Evolutionary conservation across 1,139 yeast species (phyloP).

Genomic region (Casaregolazyma suthepensis): DNA sequence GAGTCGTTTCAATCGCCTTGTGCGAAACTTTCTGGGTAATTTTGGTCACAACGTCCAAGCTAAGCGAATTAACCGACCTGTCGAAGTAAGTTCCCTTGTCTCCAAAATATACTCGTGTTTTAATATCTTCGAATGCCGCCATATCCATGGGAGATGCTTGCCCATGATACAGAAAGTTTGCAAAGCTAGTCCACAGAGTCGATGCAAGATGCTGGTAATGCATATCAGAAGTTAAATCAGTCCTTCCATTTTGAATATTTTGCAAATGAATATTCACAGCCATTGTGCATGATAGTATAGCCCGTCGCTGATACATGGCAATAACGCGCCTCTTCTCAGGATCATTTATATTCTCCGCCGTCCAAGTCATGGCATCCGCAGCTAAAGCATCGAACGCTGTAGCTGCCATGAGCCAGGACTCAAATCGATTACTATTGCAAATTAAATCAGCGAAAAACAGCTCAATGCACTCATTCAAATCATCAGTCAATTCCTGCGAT

Average conservation of each 20-base stretch:
- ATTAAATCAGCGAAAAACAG: slow-evolving; percentile 61
- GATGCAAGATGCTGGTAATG: slow-evolving; percentile 38
- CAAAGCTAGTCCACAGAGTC: slow-evolving; percentile 51
- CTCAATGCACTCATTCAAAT: slow-evolving; percentile 65
- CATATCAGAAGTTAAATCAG: slow-evolving; percentile 1
- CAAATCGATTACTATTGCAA: slow-evolving; percentile 62
- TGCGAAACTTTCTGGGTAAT: slow-evolving; percentile 17
- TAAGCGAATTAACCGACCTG: slow-evolving; percentile 3
- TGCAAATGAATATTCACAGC: slow-evolving; percentile 51
- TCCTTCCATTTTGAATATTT: slow-evolving; percentile 16
- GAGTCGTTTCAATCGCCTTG: slow-evolving; percentile 31
- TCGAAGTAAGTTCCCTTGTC: slow-evolving; percentile 15
- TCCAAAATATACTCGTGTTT: slow-evolving; percentile 26
- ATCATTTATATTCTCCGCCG: slow-evolving; percentile 72
- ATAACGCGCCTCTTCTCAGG: slow-evolving; percentile 57
- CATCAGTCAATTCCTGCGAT: slow-evolving; percentile 76
- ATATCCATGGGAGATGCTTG: slow-evolving; percentile 54
- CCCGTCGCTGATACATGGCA: slow-evolving; percentile 60
- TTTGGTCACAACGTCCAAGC: slow-evolving; percentile 8
- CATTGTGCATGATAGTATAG: slow-evolving; percentile 70
- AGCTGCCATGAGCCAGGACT: slow-evolving; percentile 81
- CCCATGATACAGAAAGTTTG: slow-evolving; percentile 58
- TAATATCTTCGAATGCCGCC: slow-evolving; percentile 28
- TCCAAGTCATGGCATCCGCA: slow-evolving; percentile 88
- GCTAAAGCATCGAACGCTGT: slow-evolving; percentile 74